Evolutionary conservation across 2,329 filamentous ascomycete genomes (phyloP), one percentile per base, ranked within the genome.

Genomic region (Fusarium euwallaceae): DNA sequence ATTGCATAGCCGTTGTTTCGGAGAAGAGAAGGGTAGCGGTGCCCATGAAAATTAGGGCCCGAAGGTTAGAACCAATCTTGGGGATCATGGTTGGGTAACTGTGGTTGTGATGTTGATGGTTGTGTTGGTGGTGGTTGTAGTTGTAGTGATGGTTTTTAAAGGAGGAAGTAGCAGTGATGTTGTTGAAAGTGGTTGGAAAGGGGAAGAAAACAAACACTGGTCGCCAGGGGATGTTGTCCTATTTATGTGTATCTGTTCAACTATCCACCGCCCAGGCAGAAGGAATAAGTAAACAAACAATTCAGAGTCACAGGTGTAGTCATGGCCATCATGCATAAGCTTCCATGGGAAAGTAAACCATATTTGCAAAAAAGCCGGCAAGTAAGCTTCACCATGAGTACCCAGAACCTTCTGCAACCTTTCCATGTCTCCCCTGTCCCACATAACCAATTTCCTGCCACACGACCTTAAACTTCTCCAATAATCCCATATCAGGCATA

Each of bases 401-500:
- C 6, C 16, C 22, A 48, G 24, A 48, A 48, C 43, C 22, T 48
- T 24, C 22, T 48, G 16, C 43, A 27, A 20, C 48, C 24, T 27
- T 10, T 14, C 6, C 20, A 6, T 29, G 9, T 11, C 10, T n/a
- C 45, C 24, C 17, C 5, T n/a, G 24, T 51, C 45, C 45, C 27
- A 32, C 27, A 5, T 27, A 17, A 4, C 20, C 27, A 1, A 71
- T 17, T 32, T 74, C 71, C 6, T 55, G 39, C 71, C 71, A 74
- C 10, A 71, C 29, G 14, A 11, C 2, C 16, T 32, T 51, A 2
- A 76, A 71, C 2, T 14, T 62, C 2, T 43, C 20, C 11, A 63
- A 17, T 1, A 73, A 17, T 2, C 27, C 24, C 9, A n/a, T 9
- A 20, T 69, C 39, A 6, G 64, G 62, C 14, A 60, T 17, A 16